phyloP scores from a whole-genome alignment of 371 early-diverging fungal species.

The Apophysomyces trapeziformis region DNA sequence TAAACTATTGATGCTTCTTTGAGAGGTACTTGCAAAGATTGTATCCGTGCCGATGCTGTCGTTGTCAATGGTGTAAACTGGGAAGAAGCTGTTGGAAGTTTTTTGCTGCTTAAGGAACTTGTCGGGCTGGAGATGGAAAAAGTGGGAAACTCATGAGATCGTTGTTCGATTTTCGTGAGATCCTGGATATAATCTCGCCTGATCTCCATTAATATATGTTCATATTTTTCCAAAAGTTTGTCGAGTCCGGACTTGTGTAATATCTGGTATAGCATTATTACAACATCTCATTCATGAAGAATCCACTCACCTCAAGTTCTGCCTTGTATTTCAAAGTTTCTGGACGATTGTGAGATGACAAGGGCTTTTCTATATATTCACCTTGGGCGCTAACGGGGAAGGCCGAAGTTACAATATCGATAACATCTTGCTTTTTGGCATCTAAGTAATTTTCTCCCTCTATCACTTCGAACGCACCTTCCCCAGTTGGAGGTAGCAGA shows the following conservation, averaged over 20 bases:
- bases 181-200: background rate
- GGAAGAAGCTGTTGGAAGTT: too few relatives aligned
- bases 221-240: background rate
- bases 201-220: background rate
- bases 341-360: background rate
- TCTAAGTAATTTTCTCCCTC: background rate
- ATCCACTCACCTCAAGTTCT: background rate
- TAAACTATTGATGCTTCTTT: background rate
- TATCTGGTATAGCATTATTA: background rate
- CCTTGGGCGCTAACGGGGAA: background rate
- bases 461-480: conserved; percentile 1
- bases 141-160: background rate
- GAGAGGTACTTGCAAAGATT: background rate
- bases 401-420: background rate
- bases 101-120: background rate
- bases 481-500: conserved; percentile 1
- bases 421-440: background rate
- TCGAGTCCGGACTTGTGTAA: background rate
- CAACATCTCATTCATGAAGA: background rate
- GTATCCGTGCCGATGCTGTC: background rate
- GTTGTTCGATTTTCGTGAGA: background rate
- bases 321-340: background rate
- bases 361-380: background rate
- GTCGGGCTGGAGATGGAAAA: background rate
- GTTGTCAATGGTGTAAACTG: background rate